Evolutionary conservation across 192 early-diverging fungal species (phyloP).

Genomic region (Linnemannia elongata): DNA sequence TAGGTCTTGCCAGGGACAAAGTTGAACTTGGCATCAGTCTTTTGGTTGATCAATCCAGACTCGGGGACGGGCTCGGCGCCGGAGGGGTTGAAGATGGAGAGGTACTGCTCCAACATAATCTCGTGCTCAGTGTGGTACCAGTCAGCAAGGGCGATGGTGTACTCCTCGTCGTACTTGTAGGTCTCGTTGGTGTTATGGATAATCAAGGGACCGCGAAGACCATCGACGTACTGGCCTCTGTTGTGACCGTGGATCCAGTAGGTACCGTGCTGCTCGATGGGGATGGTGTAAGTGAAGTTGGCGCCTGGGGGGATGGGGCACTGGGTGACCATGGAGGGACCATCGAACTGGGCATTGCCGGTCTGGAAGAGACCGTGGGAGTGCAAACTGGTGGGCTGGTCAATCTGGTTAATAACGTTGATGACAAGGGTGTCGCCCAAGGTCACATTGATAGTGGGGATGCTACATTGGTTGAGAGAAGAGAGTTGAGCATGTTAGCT

Average conservation of each 20-base stretch:
- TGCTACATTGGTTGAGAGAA: slow-evolving; percentile 17
- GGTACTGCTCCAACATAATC: slow-evolving; percentile 66
- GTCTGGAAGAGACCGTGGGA: slow-evolving; percentile 87
- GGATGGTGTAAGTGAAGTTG: slow-evolving; percentile 79
- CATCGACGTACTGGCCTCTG: slow-evolving; percentile 84
- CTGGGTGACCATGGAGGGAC: slow-evolving; percentile 77
- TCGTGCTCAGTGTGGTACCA: slow-evolving; percentile 80
- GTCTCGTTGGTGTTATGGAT: slow-evolving; percentile 72
- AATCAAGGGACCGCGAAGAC: slow-evolving; percentile 79
- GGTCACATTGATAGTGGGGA: slow-evolving; percentile 55
- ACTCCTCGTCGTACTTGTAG: slow-evolving; percentile 79
- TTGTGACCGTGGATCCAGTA: slow-evolving; percentile 89
- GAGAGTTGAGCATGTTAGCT: neutral
- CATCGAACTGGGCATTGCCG: slow-evolving; percentile 79
- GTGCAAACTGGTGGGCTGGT: slow-evolving; percentile 74
- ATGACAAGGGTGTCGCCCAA: slow-evolving; percentile 69
- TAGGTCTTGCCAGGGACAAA: slow-evolving; percentile 87
- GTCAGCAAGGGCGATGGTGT: slow-evolving; percentile 73
- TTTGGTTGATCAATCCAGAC: slow-evolving; percentile 75
- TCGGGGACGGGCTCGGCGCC: slow-evolving; percentile 79
- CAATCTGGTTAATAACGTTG: slow-evolving; percentile 51
- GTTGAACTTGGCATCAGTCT: slow-evolving; percentile 60
- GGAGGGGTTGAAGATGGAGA: slow-evolving; percentile 74
- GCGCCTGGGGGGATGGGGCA: slow-evolving; percentile 79
- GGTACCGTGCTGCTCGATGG: slow-evolving; percentile 79